Percentiles rank a stretch among this genome's conserved stretches.
Evolutionary conservation across 2,329 filamentous ascomycete genomes (phyloP).

Genomic region (Ceratocystis alfenasii): DNA sequence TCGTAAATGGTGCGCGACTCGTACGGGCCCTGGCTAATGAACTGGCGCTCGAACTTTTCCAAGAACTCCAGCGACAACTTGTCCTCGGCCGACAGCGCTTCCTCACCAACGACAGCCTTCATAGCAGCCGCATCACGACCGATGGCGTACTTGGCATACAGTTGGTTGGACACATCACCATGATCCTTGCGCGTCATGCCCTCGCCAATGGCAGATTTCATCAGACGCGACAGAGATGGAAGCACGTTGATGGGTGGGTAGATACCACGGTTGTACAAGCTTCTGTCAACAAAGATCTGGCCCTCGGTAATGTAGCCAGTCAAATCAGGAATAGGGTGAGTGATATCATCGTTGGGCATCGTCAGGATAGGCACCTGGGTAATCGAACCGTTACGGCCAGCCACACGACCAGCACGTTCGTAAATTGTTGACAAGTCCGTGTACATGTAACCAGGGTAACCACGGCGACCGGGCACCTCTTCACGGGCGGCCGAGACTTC

Average conservation of each 20-base stretch:
- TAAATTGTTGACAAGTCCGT: constrained; percentile 99
- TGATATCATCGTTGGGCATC: constrained; percentile 99
- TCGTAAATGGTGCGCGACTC: constrained; percentile 86
- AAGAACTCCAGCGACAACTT: constrained; percentile 96
- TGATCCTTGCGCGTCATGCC: constrained; percentile 94
- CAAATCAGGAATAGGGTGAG: constrained; percentile 95
- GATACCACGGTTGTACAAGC: constrained; percentile 89
- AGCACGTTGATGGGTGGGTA: constrained; percentile 98
- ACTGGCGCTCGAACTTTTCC: constrained; percentile 94
- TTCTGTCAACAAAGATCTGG: constrained; percentile 94
- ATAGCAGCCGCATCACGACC: constrained; percentile 95
- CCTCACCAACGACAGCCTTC: constrained; percentile 98
- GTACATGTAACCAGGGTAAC: constrained; percentile 99
- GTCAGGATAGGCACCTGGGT: constrained; percentile 98
- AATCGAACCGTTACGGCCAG: constrained; percentile 94
- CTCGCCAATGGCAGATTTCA: constrained; percentile 99
- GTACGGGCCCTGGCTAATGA: constrained; percentile 85
- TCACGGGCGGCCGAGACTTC: constrained; percentile 96
- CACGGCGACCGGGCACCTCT: constrained; percentile 97
- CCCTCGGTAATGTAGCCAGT: constrained; percentile 99
- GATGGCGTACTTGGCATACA: constrained; percentile 99
- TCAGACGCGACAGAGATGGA: constrained; percentile 93
- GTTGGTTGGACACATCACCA: constrained; percentile 96
- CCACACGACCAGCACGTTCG: constrained; percentile 94
- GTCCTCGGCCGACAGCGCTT: constrained; percentile 88